Percentiles rank a stretch among this genome's conserved stretches.
These are phyloP conservation scores for Phyllostachys edulis DNA, from an alignment of 176 grass and related monocot genomes.

Conservation along the genomic window DNA sequence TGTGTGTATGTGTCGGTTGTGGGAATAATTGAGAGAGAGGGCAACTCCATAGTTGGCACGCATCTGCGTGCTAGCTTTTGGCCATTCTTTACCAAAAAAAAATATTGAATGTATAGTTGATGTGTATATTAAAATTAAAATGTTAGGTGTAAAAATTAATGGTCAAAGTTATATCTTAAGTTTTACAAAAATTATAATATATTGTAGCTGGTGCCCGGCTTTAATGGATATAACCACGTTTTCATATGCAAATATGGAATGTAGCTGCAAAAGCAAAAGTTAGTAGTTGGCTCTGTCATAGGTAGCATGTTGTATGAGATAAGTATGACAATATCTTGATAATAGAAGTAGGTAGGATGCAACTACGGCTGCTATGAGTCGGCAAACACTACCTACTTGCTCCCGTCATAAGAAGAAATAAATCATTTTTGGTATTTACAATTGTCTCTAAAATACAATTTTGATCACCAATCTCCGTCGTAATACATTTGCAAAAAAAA, in stretches of 20 bases:
- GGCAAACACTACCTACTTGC: not conserved
- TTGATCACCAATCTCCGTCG: not conserved
- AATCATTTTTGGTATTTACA: not conserved
- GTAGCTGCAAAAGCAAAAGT: not conserved
- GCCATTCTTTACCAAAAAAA: not conserved
- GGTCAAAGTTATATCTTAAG: not conserved
- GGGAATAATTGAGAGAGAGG: rapidly evolving
- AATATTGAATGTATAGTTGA: not conserved
- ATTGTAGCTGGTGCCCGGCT: not conserved
- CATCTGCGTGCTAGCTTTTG: rapidly evolving
- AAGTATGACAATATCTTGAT: not conserved
- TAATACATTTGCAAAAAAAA: not conserved
- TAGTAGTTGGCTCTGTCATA: not conserved
- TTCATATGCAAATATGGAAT: not conserved
- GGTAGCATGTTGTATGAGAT: too few species aligned
- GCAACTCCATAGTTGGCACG: rapidly evolving
- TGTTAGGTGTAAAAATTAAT: not conserved
- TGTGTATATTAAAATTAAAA: not conserved
- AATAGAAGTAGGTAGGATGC: not conserved
- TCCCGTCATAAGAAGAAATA: not conserved
- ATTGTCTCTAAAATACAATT: not conserved
- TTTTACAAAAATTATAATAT: not conserved
- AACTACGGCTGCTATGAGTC: not conserved
- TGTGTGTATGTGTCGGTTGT: rapidly evolving
- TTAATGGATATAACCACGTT: not conserved